Conservation (phyloP, 169 alveolate genomes). For the Cytauxzoon felis region DNA sequence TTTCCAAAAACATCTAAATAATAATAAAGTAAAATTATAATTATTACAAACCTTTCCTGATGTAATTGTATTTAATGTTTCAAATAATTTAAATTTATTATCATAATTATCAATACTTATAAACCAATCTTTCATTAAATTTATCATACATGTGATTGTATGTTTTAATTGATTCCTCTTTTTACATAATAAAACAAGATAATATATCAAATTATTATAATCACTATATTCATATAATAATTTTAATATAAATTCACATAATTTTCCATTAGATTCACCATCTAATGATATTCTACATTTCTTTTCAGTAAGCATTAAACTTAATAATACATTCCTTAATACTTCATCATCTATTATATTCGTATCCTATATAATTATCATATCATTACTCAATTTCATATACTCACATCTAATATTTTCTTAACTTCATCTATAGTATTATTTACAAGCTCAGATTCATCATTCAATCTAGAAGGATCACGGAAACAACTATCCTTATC, state of each 20-base stretch:
- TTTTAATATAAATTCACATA: conserved; percentile 60
- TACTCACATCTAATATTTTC: conserved; percentile 32
- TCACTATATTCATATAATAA: conserved; percentile 58
- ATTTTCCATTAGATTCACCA: conserved; percentile 67
- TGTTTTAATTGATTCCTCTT: conserved; percentile 71
- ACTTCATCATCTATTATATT: conserved; percentile 28
- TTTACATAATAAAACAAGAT: conserved; percentile 56
- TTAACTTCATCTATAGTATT: conserved; percentile 38
- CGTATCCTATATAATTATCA: conserved; percentile 6
- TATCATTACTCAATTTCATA: background rate
- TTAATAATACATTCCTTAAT: conserved; percentile 39
- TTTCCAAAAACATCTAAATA: conserved; percentile 64
- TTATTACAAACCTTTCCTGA: conserved; percentile 58
- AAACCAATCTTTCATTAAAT: conserved; percentile 64
- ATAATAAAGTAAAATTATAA: no score
- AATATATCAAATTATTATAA: conserved; percentile 58
- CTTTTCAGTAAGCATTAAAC: conserved; percentile 65
- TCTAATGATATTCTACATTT: conserved; percentile 68
- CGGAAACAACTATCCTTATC: conserved; percentile 28
- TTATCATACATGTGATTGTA: conserved; percentile 64
- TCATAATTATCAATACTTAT: conserved; percentile 37
- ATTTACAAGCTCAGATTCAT: conserved; percentile 38
- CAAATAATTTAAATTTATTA: conserved; percentile 47
- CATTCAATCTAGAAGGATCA: conserved; percentile 49
- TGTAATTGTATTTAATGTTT: conserved; percentile 63